Percentiles rank a stretch among this genome's conserved stretches.
Evolutionary conservation across 2,329 filamentous ascomycete genomes (phyloP).

Genomic region (Periconia sp.): DNA sequence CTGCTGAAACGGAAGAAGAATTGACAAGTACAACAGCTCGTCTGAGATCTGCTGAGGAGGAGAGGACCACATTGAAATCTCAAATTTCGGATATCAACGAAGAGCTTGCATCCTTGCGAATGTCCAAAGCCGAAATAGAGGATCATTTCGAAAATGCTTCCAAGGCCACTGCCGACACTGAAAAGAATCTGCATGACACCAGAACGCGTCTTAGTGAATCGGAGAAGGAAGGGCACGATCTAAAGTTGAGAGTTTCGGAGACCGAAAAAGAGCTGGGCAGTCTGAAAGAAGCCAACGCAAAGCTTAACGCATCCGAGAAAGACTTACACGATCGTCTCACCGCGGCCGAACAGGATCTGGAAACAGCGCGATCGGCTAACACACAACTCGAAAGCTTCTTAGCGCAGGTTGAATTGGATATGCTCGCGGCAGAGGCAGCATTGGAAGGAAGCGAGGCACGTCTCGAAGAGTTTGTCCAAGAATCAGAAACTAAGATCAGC

Average conservation of each 20-base stretch:
- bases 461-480: constrained; percentile 27
- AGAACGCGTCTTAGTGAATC: constrained; percentile 25
- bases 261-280: constrained; percentile 30
- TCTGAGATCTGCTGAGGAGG: constrained; percentile 18
- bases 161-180: constrained; percentile 12
- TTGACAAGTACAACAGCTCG: constrained; percentile 13
- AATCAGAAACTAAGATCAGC: constrained; percentile 33
- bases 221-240: constrained; percentile 19
- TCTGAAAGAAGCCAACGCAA: constrained; percentile 27
- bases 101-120: constrained; percentile 16
- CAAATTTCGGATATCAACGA: constrained; percentile 12
- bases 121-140: constrained; percentile 13
- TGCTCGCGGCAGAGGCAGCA: constrained; percentile 30
- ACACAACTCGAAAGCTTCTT: constrained; percentile 35
- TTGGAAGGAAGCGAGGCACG: constrained; percentile 33
- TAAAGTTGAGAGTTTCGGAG: constrained; percentile 22
- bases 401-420: constrained; percentile 32
- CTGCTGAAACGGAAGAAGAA: constrained; percentile 10
- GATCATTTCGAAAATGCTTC: constrained; percentile 8
- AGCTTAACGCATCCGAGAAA: constrained; percentile 33
- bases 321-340: constrained; percentile 27
- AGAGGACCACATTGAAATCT: constrained; percentile 15
- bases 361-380: constrained; percentile 31
- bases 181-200: constrained; percentile 20
- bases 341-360: constrained; percentile 35